Evolutionary conservation across 2,329 filamentous ascomycete genomes (phyloP), one percentile per base, ranked within the genome.

Genomic region (Fusarium chaquense): DNA sequence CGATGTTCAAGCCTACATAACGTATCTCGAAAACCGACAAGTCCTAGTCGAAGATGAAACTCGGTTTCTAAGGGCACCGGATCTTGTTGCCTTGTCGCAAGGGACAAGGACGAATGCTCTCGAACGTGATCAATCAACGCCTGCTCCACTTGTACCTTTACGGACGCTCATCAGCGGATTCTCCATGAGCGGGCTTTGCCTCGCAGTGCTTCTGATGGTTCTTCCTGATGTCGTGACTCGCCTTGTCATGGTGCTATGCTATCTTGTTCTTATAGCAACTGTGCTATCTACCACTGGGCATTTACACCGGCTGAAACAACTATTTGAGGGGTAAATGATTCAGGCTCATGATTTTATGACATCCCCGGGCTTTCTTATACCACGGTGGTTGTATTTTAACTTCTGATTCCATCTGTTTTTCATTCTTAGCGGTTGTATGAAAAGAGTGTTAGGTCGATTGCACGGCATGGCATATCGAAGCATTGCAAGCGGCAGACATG

Each of bases 31-130:
- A 10, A 81, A 78, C 13, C 52, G 83, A 86, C 61, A 81, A 81
- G 9, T 71, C 15, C 85, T 93, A 47, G 85, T 85, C 38, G 83
- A 88, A 41, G 74, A 80, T 11, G 91, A 93, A 76, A 83, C 84
- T 4, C 81, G 81, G 6, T 92, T 92, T 72, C 82, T 92, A 7
- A 83, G 87, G 11, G 44, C 50, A 26, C 8, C 50, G 22, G 68
- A 70, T 32, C 68, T 70, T 26, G 28, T 69, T n/a, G 55, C 44
- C 12, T 32, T 71, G 15, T 43, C 59, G 9, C 59, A 44, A 18
- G 49, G 43, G 18, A 41, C 53, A 30, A 43, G 40, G n/a, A 24
- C 62, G n/a, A 64, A 65, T 26, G 18, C 55, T 28, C 52, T 35
- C n/a, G 40, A 35, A 44, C 26, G 33, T 41, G 43, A 52, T 16